A percentile compares a stretch with the other conserved stretches of the same genome.
phyloP scores from a whole-genome alignment of 768 basidiomycete species.

The Hericium rajendrae region DNA sequence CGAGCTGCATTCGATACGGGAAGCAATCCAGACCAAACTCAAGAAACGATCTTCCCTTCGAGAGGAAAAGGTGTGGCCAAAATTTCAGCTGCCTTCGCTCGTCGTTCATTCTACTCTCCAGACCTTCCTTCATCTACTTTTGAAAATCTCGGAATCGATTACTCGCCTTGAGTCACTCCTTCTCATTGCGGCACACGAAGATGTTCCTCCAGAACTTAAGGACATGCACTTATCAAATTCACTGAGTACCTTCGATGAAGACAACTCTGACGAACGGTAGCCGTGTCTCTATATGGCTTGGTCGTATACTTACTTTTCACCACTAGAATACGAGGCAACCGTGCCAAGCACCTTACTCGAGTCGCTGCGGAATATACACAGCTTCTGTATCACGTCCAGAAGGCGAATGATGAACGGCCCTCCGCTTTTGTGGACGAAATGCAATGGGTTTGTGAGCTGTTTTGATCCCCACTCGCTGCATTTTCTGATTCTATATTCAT shows the following conservation, averaged over 20 bases:
- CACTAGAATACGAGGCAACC: slow-evolving; percentile 46
- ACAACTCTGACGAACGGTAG: slow-evolving; percentile 34
- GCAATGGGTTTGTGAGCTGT: slow-evolving; percentile 58
- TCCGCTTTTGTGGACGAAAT: slow-evolving; percentile 78
- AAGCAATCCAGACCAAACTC: slow-evolving; percentile 70
- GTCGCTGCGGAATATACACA: slow-evolving; percentile 90
- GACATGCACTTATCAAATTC: slow-evolving; percentile 20
- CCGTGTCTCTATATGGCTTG: slow-evolving; percentile 21
- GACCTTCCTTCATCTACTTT: slow-evolving; percentile 77
- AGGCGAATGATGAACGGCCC: slow-evolving; percentile 58
- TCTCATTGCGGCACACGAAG: slow-evolving; percentile 48
- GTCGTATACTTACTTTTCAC: neutral
- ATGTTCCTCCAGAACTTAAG: slow-evolving; percentile 26
- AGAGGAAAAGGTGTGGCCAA: slow-evolving; percentile 65
- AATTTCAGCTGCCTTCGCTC: neutral
- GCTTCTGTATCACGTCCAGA: slow-evolving; percentile 79
- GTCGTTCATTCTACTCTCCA: slow-evolving; percentile 19
- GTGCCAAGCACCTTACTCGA: slow-evolving; percentile 72
- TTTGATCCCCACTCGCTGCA: neutral
- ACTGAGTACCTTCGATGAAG: slow-evolving; percentile 24
- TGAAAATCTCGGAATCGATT: slow-evolving; percentile 89
- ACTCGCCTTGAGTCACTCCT: slow-evolving; percentile 82
- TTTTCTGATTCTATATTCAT: slow-evolving; percentile 11
- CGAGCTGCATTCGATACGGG: slow-evolving; percentile 58
- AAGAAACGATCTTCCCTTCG: slow-evolving; percentile 64